Evolutionary conservation across 2,329 filamentous ascomycete genomes (phyloP).

Genomic region (Fusarium buxicola): DNA sequence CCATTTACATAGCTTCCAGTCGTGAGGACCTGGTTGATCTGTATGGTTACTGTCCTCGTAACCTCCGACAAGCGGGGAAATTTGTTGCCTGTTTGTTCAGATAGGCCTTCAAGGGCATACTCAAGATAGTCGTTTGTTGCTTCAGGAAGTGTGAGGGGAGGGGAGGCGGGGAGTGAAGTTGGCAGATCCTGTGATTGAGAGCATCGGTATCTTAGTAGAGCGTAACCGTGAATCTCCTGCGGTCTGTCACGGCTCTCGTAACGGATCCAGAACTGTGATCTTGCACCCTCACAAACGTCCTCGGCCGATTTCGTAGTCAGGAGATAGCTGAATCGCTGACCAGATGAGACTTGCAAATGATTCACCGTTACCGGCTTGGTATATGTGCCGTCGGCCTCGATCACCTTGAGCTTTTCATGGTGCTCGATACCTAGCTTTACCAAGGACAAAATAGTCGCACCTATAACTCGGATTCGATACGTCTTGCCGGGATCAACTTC

Average conservation of each 20-base stretch:
- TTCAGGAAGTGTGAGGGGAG: constrained; percentile 49
- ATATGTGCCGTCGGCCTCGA: constrained; percentile 9
- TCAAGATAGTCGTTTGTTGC: constrained; percentile 56
- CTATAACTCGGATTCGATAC: constrained; percentile 2
- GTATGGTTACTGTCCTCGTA: constrained; percentile 61
- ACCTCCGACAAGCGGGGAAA: constrained; percentile 59
- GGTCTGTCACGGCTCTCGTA: constrained; percentile 10
- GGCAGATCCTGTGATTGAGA: not conserved
- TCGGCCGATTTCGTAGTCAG: constrained; percentile 1
- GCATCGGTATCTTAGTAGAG: constrained; percentile 8
- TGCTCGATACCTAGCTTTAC: constrained; percentile 6
- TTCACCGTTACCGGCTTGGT: not conserved
- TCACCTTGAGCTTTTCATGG: constrained; percentile 3
- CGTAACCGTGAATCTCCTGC: not conserved
- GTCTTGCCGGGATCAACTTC: constrained; percentile 4
- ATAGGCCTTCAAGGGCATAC: constrained; percentile 49
- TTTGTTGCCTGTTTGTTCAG: not conserved
- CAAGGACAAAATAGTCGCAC: constrained; percentile 5
- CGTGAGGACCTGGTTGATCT: constrained; percentile 55
- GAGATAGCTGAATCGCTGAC: constrained; percentile 7
- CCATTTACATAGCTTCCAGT: constrained; percentile 43
- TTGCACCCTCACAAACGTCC: not conserved
- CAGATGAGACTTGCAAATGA: constrained; percentile 3
- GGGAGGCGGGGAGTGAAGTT: not conserved
- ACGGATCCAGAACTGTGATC: constrained; percentile 7